A percentile compares a stretch with the other conserved stretches of the same genome.
phyloP scores from a whole-genome alignment of 176 grass and related monocot genomes.

The Thalia dealbata region DNA sequence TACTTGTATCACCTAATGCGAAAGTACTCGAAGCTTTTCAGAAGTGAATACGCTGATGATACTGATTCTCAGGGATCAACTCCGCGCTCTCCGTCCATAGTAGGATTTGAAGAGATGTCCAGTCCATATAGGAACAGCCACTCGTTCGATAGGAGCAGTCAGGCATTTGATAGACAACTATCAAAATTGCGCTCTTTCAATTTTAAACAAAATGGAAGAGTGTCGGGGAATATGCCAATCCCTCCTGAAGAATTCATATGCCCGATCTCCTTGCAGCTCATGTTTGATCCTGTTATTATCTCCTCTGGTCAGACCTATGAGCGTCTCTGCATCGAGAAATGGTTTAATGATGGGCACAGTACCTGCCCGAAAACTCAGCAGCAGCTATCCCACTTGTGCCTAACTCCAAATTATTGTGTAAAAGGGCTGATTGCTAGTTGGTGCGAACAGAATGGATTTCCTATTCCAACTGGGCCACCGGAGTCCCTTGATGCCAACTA shows the following conservation, averaged over 20 bases:
- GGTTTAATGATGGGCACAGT: slow-evolving; percentile 90
- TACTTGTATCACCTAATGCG: slow-evolving; percentile 82
- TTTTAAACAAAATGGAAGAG: slow-evolving; percentile 54
- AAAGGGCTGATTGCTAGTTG: slow-evolving; percentile 85
- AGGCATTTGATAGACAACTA: slow-evolving; percentile 63
- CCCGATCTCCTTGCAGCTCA: slow-evolving; percentile 90
- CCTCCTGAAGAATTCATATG: slow-evolving; percentile 92
- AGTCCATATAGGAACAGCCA: slow-evolving; percentile 37
- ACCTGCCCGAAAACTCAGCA: slow-evolving; percentile 97
- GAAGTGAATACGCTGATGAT: slow-evolving; percentile 82
- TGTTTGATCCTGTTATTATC: slow-evolving; percentile 94
- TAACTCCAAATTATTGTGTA: slow-evolving; percentile 96
- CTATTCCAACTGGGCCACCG: slow-evolving; percentile 64
- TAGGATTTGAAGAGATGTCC: slow-evolving; percentile 81
- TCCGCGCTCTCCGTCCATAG: slow-evolving; percentile 63
- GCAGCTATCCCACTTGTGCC: slow-evolving; percentile 59
- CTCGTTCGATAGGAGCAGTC: slow-evolving; percentile 32
- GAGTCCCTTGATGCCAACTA: slow-evolving; percentile 65
- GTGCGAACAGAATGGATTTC: slow-evolving; percentile 90
- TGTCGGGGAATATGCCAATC: slow-evolving; percentile 64
- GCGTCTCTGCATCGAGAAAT: slow-evolving; percentile 93
- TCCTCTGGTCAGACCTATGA: slow-evolving; percentile 99
- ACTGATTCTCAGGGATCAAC: slow-evolving; percentile 86
- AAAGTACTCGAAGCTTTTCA: slow-evolving; percentile 98
- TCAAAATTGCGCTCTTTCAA: slow-evolving; percentile 73